These are phyloP conservation scores for Wallacemonas sp. DNA, from an alignment of 208 protist genomes.

Conservation along the genomic window DNA sequence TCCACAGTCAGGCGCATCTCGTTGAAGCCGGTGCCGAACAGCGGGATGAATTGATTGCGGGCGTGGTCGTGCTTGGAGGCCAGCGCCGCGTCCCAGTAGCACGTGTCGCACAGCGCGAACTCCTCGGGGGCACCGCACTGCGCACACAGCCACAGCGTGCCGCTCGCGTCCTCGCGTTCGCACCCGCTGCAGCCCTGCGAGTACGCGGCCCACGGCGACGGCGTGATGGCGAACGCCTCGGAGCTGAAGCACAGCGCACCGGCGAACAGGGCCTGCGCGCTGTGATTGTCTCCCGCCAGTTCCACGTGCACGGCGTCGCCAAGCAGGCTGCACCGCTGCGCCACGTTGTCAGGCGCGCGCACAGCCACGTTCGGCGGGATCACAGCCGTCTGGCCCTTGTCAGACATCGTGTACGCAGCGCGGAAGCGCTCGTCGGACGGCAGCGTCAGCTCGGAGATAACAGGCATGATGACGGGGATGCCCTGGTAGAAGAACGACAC, in stretches of 20 bases:
- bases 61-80: background rate
- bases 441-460: background rate
- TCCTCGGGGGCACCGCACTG: background rate
- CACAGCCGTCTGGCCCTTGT: background rate
- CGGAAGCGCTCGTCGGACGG: background rate
- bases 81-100: background rate
- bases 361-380: background rate
- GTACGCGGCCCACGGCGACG: no score
- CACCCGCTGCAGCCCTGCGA: no score
- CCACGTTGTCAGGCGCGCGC: no score
- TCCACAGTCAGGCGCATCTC: no score
- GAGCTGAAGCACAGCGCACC: background rate
- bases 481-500: no score
- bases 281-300: background rate
- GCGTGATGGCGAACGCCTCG: background rate
- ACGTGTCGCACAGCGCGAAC: background rate
- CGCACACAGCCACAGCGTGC: background rate
- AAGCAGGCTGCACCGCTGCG: no score
- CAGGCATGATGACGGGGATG: no score
- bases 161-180: no score
- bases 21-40: no score
- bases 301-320: no score
- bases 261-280: background rate
- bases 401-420: background rate
- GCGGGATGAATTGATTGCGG: no score